Percentiles rank a stretch among this genome's conserved stretches.
Evolutionary conservation across 345 rosid species (phyloP).

Genomic region (Boechera stricta): DNA sequence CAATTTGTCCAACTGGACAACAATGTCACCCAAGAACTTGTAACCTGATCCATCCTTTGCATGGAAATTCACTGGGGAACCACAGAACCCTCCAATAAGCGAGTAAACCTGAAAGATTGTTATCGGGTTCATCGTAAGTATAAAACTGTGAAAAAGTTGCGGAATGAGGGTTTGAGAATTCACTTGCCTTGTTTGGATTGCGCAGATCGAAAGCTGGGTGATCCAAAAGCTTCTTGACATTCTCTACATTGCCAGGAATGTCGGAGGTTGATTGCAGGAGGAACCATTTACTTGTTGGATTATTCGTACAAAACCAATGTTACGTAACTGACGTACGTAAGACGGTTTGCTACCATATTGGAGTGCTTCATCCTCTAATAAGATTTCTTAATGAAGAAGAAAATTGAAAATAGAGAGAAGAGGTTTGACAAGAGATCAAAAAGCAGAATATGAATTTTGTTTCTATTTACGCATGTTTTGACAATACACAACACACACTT

Average conservation of each 20-base stretch:
- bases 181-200: constrained; percentile 84
- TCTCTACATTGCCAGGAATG: constrained; percentile 71
- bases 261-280: constrained; percentile 88
- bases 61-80: constrained; percentile 92
- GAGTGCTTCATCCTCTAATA: too few relatives aligned
- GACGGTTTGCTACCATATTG: too few relatives aligned
- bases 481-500: too few relatives aligned
- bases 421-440: too few relatives aligned
- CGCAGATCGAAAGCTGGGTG: constrained; percentile 93
- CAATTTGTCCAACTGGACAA: constrained; percentile 84
- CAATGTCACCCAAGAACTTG: constrained; percentile 90
- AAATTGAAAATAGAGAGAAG: too few relatives aligned
- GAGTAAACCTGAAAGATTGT: constrained; percentile 66
- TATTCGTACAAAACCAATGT: too few relatives aligned
- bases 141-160: background rate
- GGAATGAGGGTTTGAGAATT: constrained; percentile 3
- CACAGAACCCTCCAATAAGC: constrained; percentile 81
- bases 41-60: constrained; percentile 97
- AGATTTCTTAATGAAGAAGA: too few relatives aligned
- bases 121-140: constrained; percentile 12
- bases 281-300: constrained; percentile 99
- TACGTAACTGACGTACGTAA: too few relatives aligned
- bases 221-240: constrained; percentile 40
- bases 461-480: too few relatives aligned
- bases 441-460: too few relatives aligned